Percentiles rank a stretch among this genome's conserved stretches.
phyloP scores from a whole-genome alignment of 2,329 filamentous ascomycete species.

The Penicillium brasilianum region DNA sequence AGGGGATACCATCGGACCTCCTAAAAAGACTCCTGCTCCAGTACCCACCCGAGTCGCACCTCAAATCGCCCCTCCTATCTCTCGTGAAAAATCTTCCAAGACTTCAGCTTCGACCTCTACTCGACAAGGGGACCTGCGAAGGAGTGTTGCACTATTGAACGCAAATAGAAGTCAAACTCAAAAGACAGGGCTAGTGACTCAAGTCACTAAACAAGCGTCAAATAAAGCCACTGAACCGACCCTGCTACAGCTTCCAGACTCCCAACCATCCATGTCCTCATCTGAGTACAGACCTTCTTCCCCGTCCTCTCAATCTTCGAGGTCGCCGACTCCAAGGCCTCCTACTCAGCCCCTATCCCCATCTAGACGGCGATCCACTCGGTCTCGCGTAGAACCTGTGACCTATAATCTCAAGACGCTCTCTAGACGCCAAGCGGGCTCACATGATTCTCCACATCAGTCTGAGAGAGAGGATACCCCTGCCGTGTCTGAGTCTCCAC shows the following conservation, averaged over 20 bases:
- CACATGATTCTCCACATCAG: neutral
- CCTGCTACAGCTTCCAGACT: neutral
- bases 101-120: neutral
- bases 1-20: neutral
- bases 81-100: neutral
- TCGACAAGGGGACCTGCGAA: conserved; percentile 12
- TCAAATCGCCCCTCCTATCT: neutral
- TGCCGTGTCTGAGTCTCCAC: neutral
- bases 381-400: conserved; percentile 32
- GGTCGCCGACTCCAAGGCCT: conserved; percentile 4
- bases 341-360: neutral
- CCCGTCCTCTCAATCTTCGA: neutral
- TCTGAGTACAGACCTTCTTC: conserved; percentile 1
- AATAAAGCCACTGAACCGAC: neutral
- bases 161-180: conserved; percentile 8
- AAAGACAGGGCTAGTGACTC: neutral
- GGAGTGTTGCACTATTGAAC: conserved; percentile 13
- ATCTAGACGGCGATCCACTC: conserved; percentile 34
- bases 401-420: conserved; percentile 40
- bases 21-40: neutral
- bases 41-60: neutral
- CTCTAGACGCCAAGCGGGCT: conserved; percentile 7
- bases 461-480: neutral
- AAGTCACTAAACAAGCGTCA: neutral
- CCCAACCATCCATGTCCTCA: neutral